Conservation (phyloP, 805 yeast genomes). For the Myxozyma lipomycoides region DNA sequence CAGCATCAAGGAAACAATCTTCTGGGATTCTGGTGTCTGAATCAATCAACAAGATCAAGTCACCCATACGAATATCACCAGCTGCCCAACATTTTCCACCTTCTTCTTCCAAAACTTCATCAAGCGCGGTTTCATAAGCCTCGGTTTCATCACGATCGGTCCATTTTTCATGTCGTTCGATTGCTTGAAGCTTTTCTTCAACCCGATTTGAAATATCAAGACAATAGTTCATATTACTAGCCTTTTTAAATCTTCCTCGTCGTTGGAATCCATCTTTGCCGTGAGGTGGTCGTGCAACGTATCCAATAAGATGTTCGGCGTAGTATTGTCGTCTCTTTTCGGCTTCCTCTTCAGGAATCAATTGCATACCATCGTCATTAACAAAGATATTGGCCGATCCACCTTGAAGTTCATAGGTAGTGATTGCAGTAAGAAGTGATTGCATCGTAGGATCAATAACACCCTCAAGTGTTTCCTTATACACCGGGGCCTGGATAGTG, state of each 20-base stretch:
- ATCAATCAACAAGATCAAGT: slow-evolving; percentile 17
- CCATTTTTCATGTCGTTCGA: slow-evolving; percentile 20
- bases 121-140: slow-evolving; percentile 15
- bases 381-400: slow-evolving; percentile 22
- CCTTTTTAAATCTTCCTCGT: slow-evolving; percentile 22
- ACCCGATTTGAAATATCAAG: slow-evolving; percentile 19
- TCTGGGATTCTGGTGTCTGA: slow-evolving; percentile 26
- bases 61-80: slow-evolving; percentile 26
- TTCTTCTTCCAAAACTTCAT: slow-evolving; percentile 3
- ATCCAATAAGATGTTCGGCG: slow-evolving; percentile 20
- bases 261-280: slow-evolving; percentile 23
- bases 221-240: slow-evolving; percentile 25
- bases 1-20: slow-evolving; percentile 25
- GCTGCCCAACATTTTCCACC: slow-evolving; percentile 15
- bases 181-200: slow-evolving; percentile 13
- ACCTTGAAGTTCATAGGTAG: slow-evolving; percentile 25
- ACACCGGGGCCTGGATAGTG: slow-evolving; percentile 24
- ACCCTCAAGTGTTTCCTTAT: slow-evolving; percentile 21
- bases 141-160: slow-evolving; percentile 12
- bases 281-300: slow-evolving; percentile 24
- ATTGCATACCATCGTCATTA: slow-evolving; percentile 26
- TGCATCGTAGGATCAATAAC: slow-evolving; percentile 24
- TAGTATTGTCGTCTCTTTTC: slow-evolving; percentile 12
- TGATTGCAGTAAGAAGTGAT: slow-evolving; percentile 16
- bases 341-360: slow-evolving; percentile 16